These are phyloP conservation scores for Lactifluus piperatus DNA, from an alignment of 768 basidiomycete genomes.

Conservation along the genomic window DNA sequence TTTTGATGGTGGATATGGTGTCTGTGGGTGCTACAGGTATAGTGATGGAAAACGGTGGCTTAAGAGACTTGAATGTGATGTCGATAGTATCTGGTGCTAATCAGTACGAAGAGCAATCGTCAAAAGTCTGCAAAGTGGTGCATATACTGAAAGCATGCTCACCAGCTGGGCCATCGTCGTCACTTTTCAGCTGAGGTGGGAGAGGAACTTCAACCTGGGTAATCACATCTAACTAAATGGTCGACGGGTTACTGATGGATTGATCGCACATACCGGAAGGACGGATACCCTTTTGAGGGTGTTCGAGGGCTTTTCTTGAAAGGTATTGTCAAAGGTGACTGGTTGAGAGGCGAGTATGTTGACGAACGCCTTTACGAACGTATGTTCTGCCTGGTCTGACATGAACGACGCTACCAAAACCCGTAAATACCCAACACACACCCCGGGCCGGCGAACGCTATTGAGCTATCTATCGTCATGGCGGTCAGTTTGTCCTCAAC, in stretches of 20 bases:
- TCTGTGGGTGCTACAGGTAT: conserved; percentile 74
- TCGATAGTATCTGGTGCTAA: conserved; percentile 37
- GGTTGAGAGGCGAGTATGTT: conserved; percentile 60
- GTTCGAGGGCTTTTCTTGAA: conserved; percentile 60
- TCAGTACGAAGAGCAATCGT: neutral
- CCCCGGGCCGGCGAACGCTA: neutral
- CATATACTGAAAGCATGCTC: conserved; percentile 10
- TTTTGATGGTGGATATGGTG: conserved; percentile 72
- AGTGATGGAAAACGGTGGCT: conserved; percentile 71
- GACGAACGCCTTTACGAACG: conserved; percentile 59
- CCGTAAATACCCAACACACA: no score
- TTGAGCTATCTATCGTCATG: conserved; percentile 13
- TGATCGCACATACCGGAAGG: conserved; percentile 42
- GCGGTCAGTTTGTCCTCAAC: conserved; percentile 20
- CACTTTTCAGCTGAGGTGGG: conserved; percentile 44
- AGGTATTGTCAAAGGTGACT: conserved; percentile 62
- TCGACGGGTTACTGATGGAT: neutral
- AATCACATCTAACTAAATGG: neutral
- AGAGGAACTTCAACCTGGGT: conserved; percentile 53
- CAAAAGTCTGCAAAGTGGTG: neutral
- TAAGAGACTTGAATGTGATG: conserved; percentile 85
- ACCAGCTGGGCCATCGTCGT: conserved; percentile 30
- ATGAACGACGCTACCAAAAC: conserved; percentile 37
- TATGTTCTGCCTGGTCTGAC: conserved; percentile 32
- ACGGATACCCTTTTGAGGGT: conserved; percentile 63